These are phyloP conservation scores for Dianthus caryophyllus DNA, from an alignment of 148 eudicot genomes.

Conservation along the genomic window DNA sequence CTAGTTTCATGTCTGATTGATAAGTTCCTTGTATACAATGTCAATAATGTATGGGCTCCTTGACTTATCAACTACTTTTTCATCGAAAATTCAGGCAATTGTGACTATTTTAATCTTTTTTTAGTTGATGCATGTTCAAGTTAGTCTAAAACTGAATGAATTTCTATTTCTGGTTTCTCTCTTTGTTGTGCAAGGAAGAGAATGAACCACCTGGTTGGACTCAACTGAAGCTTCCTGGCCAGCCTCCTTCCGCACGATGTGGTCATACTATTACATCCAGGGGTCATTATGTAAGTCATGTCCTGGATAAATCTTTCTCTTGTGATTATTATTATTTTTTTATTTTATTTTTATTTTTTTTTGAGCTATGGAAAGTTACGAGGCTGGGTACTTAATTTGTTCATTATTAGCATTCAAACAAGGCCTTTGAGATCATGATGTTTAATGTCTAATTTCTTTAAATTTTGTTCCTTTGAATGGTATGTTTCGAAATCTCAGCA, in stretches of 20 bases:
- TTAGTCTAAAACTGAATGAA: neutral
- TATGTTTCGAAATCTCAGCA: neutral
- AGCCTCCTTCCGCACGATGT: slow-evolving; percentile 86
- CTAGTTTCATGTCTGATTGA: neutral
- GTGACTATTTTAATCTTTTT: neutral
- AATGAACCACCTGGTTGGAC: slow-evolving; percentile 99
- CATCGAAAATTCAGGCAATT: neutral
- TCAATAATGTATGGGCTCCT: neutral
- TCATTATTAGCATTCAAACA: neutral
- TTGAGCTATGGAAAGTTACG: too few species aligned
- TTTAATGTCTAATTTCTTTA: neutral
- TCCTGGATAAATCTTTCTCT: slow-evolving; percentile 10
- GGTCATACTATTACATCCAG: slow-evolving; percentile 92
- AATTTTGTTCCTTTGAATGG: neutral
- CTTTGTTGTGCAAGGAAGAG: slow-evolving; percentile 81
- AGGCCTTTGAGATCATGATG: neutral
- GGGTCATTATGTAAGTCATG: slow-evolving; percentile 70
- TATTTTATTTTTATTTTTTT: too few species aligned
- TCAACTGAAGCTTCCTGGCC: slow-evolving; percentile 98
- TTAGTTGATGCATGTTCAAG: slow-evolving; percentile 1
- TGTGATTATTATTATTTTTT: too few species aligned
- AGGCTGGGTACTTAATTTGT: neutral
- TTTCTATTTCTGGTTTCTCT: slow-evolving; percentile 8
- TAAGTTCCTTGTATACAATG: neutral
- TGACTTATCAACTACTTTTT: neutral